Evolutionary conservation across 495 filamentous ascomycete genomes (phyloP).

Genomic region (Penicillium robsamsonii): DNA sequence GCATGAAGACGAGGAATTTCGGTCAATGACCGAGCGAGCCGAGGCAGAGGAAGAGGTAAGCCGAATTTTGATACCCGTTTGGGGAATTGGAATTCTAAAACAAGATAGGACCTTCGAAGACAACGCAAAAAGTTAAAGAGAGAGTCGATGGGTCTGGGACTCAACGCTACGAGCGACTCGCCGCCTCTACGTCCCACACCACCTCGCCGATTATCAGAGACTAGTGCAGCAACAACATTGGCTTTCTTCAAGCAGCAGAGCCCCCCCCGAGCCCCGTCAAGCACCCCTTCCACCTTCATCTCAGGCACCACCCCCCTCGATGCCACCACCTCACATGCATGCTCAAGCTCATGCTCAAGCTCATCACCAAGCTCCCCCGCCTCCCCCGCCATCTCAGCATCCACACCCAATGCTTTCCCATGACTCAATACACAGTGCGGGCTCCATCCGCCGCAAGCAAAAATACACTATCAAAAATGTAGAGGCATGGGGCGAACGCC

Average conservation of each 20-base stretch:
- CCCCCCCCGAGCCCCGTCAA: conserved; percentile 47
- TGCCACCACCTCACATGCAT: conserved; percentile 27
- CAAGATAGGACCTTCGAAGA: conserved; percentile 43
- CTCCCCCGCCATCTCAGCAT: conserved; percentile 17
- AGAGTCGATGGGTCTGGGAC: conserved; percentile 46
- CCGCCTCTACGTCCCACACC: conserved; percentile 45
- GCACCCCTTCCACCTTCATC: conserved; percentile 34
- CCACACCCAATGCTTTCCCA: conserved; percentile 33
- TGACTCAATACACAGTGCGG: conserved; percentile 28
- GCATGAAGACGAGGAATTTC: conserved; percentile 50
- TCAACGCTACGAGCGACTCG: conserved; percentile 39
- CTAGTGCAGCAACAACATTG: conserved; percentile 50
- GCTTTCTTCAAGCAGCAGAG: conserved; percentile 52
- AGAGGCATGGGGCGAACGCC: conserved; percentile 50
- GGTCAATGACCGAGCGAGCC: conserved; percentile 46
- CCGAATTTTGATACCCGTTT: conserved; percentile 1
- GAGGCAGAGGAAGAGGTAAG: conserved; percentile 50
- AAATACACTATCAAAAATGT: conserved; percentile 54
- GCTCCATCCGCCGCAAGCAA: conserved; percentile 45
- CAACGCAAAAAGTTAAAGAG: conserved; percentile 47
- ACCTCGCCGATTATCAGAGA: conserved; percentile 47
- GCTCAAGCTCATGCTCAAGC: conserved; percentile 26
- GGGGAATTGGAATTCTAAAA: conserved; percentile 10
- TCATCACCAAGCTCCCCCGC: conserved; percentile 17
- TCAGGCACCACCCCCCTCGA: conserved; percentile 23